Evolutionary conservation across 495 filamentous ascomycete species (phyloP).

Genomic region (Neurospora sp.): DNA sequence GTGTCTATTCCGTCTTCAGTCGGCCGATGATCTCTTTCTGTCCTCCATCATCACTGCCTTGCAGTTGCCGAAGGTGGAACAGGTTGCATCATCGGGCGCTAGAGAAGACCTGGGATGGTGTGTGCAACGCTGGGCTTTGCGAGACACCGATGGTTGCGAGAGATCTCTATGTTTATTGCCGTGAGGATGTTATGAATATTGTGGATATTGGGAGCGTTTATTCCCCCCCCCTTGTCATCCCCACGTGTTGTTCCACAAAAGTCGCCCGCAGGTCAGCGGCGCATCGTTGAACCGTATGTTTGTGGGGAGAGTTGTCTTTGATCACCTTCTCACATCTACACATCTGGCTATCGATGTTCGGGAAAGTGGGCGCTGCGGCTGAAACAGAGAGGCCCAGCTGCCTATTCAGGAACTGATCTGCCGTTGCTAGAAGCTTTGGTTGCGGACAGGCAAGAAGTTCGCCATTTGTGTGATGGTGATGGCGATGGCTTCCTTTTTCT

Average conservation of each 20-base stretch:
- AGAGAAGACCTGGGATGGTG: neutral
- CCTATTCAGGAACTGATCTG: neutral
- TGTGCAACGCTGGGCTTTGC: neutral
- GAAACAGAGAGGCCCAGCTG: neutral
- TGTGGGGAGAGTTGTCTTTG: neutral
- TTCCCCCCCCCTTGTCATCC: neutral
- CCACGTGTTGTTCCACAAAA: neutral
- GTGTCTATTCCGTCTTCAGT: neutral
- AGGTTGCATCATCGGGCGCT: neutral
- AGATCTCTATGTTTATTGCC: neutral
- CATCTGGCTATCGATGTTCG: neutral
- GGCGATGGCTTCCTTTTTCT: neutral
- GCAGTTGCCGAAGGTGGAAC: neutral
- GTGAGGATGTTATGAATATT: too few species aligned
- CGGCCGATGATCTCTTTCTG: neutral
- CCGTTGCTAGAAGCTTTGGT: neutral
- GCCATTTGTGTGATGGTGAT: neutral
- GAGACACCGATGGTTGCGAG: neutral
- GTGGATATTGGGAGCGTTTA: too few species aligned
- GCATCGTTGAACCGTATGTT: neutral
- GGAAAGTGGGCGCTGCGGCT: neutral
- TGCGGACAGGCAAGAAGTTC: neutral
- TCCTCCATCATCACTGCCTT: neutral
- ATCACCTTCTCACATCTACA: neutral
- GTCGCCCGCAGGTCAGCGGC: neutral